Base-by-base conservation (phyloP, 352 stramenopile species). In the Saprolegnia diclina region DNA sequence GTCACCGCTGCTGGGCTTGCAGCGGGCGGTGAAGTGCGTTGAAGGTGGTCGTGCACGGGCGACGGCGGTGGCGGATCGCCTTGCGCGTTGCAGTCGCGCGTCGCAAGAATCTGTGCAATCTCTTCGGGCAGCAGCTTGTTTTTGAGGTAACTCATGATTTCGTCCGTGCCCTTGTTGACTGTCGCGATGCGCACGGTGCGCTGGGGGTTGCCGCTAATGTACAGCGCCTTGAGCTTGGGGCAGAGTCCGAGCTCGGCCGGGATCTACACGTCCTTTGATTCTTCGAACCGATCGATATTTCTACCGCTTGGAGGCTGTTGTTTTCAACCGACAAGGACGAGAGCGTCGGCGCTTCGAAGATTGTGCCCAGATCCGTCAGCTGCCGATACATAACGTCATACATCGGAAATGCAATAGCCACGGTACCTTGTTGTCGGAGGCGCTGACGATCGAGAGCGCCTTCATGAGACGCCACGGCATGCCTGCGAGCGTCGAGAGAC, bases 201-300 rank as follows among this genome's bases (percentile, higher is more conserved):
- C 59, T 95, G 87, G 10, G 87, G 87, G 64, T 94, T 96, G 7
- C 85, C 85, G 53, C 91, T 92, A 73, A 95, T 82, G 73, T 90
- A 88, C 22, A 96, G 79, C 7, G 83, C 77, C 19, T 79, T 79
- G 40, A 96, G 73, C 19, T 83, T 72, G 0, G 74, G 76, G 45
- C 80, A 91, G 16, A 93, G 72, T 0, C 78, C 86, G 0, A 95
- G 73, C 35, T 91, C 83, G 5, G 72, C 87, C 0, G 83, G 85
- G 1, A 77, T 72, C 65, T 72, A 61, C 22, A 13, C 21, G 56
- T 35, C 10, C 1, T 35, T 35, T 2, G 2, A 35, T 35, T 61
- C 16, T 24, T 64, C 19, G 6, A 24, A 67, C 19, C 11, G n/a
- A n/a, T n/a, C n/a, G n/a, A n/a, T n/a, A n/a, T n/a, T n/a, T n/a